phyloP scores from a whole-genome alignment of 805 yeast genomes.

The Ogataea dorogensis region DNA sequence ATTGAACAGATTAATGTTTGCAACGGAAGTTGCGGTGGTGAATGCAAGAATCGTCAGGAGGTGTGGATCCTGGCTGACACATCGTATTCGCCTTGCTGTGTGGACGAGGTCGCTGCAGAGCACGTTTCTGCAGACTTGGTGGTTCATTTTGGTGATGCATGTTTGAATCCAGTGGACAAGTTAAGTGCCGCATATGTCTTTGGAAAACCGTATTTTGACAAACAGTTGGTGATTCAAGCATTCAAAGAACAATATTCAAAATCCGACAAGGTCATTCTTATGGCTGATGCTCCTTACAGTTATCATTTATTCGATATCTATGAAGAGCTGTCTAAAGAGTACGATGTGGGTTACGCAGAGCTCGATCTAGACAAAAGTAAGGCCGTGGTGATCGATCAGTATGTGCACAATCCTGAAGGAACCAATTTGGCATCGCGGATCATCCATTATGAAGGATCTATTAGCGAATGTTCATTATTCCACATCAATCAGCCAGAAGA shows the following conservation, averaged over 20 bases:
- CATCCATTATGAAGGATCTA: conserved; percentile 29
- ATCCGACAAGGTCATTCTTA: conserved; percentile 50
- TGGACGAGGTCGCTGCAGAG: conserved; percentile 95
- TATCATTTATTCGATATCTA: conserved; percentile 42
- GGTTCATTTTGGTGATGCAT: conserved; percentile 93
- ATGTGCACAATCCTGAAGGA: conserved; percentile 4
- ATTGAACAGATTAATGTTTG: conserved; percentile 27
- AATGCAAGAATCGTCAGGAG: conserved; percentile 32
- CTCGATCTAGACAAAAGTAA: conserved; percentile 33
- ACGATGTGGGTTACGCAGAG: conserved; percentile 39
- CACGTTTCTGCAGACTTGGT: conserved; percentile 85
- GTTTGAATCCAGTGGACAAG: conserved; percentile 73
- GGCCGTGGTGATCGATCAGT: conserved; percentile 28
- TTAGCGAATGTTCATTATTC: conserved; percentile 56
- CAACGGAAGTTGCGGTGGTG: conserved; percentile 30
- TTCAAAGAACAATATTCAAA: conserved; percentile 45
- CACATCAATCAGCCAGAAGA: conserved; percentile 74
- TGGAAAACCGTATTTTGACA: conserved; percentile 62
- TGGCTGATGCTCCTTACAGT: conserved; percentile 75
- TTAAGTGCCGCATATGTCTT: conserved; percentile 78
- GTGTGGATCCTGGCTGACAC: conserved; percentile 93
- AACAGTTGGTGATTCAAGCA: conserved; percentile 34
- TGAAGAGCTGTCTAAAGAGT: conserved; percentile 31
- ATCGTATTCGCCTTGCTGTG: conserved; percentile 91
- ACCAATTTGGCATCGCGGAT: conserved; percentile 34